These are phyloP conservation scores for Magnaporthiopsis incrustans DNA, from an alignment of 2,329 filamentous ascomycete species.

Conservation along the genomic window DNA sequence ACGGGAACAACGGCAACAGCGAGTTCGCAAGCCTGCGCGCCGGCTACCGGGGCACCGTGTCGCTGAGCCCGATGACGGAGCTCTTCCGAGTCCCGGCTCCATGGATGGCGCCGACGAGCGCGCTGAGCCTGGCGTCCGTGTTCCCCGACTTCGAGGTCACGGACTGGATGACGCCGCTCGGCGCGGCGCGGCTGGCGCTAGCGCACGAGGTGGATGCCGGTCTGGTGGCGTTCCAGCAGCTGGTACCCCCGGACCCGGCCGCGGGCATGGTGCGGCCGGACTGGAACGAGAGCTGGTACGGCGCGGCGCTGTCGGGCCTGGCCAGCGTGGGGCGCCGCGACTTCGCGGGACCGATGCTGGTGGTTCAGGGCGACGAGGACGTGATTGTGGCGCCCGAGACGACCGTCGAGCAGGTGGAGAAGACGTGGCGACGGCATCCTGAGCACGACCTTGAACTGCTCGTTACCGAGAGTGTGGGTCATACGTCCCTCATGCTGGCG, in stretches of 20 bases:
- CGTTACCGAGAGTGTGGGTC: slow-evolving; percentile 12
- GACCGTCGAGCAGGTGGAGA: slow-evolving; percentile 13
- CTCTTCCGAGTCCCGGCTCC: slow-evolving; percentile 11
- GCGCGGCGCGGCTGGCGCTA: background rate
- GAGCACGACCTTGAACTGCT: slow-evolving; percentile 14
- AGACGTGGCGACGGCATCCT: slow-evolving; percentile 14
- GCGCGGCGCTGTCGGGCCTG: slow-evolving; percentile 17
- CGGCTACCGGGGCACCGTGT: slow-evolving; percentile 29
- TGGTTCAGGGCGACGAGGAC: slow-evolving; percentile 26
- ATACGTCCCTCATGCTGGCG: slow-evolving; percentile 14
- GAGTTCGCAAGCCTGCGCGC: slow-evolving; percentile 21
- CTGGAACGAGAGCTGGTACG: slow-evolving; percentile 16
- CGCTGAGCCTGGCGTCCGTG: slow-evolving; percentile 15
- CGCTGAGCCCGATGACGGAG: slow-evolving; percentile 21
- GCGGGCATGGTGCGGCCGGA: slow-evolving; percentile 8
- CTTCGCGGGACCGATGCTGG: slow-evolving; percentile 27
- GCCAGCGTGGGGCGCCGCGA: slow-evolving; percentile 21
- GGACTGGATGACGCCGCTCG: slow-evolving; percentile 20
- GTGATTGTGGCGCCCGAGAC: slow-evolving; percentile 11
- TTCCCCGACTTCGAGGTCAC: slow-evolving; percentile 19
- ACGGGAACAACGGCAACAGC: slow-evolving; percentile 15
- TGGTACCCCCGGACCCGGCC: background rate
- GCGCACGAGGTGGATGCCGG: background rate
- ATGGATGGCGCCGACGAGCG: slow-evolving; percentile 15
- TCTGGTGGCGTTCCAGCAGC: slow-evolving; percentile 5